Conservation (phyloP, 2,329 filamentous ascomycete species). For the Ophiocordyceps camponoti-saundersi region DNA sequence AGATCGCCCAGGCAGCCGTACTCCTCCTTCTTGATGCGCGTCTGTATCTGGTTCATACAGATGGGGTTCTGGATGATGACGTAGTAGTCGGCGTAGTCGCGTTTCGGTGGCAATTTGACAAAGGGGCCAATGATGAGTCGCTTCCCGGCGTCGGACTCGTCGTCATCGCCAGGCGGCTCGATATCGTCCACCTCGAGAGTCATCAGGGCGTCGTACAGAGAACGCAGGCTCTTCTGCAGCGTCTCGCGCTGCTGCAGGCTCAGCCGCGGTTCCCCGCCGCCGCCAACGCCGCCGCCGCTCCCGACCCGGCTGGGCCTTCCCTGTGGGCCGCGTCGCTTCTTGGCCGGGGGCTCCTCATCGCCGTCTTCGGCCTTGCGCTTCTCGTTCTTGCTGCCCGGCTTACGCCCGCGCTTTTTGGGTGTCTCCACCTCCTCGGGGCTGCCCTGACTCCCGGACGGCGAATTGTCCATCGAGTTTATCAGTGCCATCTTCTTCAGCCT, state of each 20-base stretch:
- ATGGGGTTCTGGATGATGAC: slow-evolving; percentile 83
- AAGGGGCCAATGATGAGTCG: slow-evolving; percentile 88
- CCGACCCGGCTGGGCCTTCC: slow-evolving; percentile 46
- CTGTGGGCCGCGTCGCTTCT: slow-evolving; percentile 61
- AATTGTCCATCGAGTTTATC: slow-evolving; percentile 35
- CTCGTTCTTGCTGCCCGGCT: slow-evolving; percentile 53
- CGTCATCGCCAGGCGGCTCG: slow-evolving; percentile 36
- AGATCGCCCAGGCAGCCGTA: slow-evolving; percentile 71
- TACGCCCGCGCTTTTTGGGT: slow-evolving; percentile 71
- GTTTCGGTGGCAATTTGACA: slow-evolving; percentile 75
- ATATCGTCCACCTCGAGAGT: slow-evolving; percentile 65
- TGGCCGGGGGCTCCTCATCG: slow-evolving; percentile 60
- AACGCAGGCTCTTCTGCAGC: slow-evolving; percentile 66
- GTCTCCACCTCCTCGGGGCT: slow-evolving; percentile 67
- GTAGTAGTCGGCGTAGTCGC: slow-evolving; percentile 90
- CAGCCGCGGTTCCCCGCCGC: slow-evolving; percentile 27
- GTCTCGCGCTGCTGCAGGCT: slow-evolving; percentile 51
- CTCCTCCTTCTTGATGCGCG: slow-evolving; percentile 90
- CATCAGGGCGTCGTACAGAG: slow-evolving; percentile 66
- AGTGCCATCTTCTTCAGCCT: slow-evolving; percentile 41
- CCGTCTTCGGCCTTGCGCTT: slow-evolving; percentile 80
- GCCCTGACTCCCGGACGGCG: slow-evolving; percentile 62
- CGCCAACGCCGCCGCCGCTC: slow-evolving; percentile 5
- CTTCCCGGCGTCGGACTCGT: slow-evolving; percentile 41
- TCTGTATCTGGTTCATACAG: slow-evolving; percentile 87